phyloP scores from a whole-genome alignment of 225 moss, liverwort and hornwort genomes.

The Ulota crispa region DNA sequence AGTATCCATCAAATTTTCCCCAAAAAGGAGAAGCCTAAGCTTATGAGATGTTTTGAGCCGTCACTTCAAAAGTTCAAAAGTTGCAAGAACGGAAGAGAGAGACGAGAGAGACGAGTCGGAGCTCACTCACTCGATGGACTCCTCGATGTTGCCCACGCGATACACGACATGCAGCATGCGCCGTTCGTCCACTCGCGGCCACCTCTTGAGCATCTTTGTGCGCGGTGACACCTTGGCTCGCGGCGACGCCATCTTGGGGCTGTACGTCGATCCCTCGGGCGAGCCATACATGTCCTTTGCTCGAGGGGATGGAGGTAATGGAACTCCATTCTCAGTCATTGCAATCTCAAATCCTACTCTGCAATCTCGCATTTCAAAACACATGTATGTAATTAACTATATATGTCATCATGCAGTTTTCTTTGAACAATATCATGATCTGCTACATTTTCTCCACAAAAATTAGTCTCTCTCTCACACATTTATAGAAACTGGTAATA shows the following conservation, averaged over 20 bases:
- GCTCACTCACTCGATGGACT: constrained; percentile 46
- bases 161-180: constrained; percentile 40
- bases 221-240: constrained; percentile 29
- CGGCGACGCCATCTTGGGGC: constrained; percentile 25
- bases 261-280: constrained; percentile 7
- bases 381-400: not conserved
- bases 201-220: constrained; percentile 36
- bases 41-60: not conserved
- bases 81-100: not conserved
- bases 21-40: no score
- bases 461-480: not conserved
- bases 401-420: not conserved
- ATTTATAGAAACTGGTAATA: not conserved
- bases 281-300: constrained; percentile 39
- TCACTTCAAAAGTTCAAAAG: not conserved
- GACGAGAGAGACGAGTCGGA: not conserved
- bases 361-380: not conserved
- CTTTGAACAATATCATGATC: not conserved
- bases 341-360: not conserved
- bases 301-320: constrained; percentile 31
- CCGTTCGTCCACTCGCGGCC: constrained; percentile 42
- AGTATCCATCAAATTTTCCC: no score
- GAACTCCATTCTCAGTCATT: constrained; percentile 29
- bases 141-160: constrained; percentile 44
- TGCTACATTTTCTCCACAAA: no score